Percentiles rank a stretch among this genome's conserved stretches.
Evolutionary conservation across 139 green algal species (phyloP).

Genomic region (Coelastrella sp.): DNA sequence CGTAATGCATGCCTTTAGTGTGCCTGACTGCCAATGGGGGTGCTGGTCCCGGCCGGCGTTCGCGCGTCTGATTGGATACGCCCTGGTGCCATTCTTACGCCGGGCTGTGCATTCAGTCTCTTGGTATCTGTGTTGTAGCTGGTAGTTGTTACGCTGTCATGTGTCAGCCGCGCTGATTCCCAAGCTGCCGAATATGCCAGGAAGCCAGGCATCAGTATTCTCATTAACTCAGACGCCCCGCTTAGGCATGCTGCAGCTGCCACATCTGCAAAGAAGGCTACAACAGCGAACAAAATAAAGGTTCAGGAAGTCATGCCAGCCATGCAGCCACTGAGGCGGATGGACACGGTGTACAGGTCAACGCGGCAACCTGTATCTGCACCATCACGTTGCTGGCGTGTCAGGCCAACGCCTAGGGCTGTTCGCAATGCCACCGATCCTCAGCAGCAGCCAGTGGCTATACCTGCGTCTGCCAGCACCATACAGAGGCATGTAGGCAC

Average conservation of each 20-base stretch:
- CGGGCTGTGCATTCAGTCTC: too few species aligned
- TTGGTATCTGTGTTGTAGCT: too few species aligned
- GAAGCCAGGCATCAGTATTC: not conserved
- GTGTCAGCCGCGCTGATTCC: not conserved
- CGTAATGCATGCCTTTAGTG: too few species aligned
- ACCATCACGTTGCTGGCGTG: not conserved
- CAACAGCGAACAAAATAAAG: too few species aligned
- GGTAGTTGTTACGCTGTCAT: too few species aligned
- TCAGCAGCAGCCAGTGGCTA: not conserved
- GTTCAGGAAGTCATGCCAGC: not conserved
- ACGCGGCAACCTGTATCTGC: not conserved
- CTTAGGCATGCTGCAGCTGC: too few species aligned
- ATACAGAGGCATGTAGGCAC: not conserved
- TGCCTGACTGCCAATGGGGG: too few species aligned
- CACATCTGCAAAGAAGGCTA: too few species aligned
- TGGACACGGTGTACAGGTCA: not conserved
- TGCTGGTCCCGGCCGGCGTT: too few species aligned
- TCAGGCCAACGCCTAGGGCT: not conserved
- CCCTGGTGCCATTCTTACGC: too few species aligned
- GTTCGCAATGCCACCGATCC: not conserved
- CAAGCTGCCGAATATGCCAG: not conserved
- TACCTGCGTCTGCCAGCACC: not conserved
- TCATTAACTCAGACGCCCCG: too few species aligned
- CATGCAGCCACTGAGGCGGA: not conserved
- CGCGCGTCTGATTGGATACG: too few species aligned